phyloP scores from a whole-genome alignment of 345 rosid genomes.

The Luvunga scandens region DNA sequence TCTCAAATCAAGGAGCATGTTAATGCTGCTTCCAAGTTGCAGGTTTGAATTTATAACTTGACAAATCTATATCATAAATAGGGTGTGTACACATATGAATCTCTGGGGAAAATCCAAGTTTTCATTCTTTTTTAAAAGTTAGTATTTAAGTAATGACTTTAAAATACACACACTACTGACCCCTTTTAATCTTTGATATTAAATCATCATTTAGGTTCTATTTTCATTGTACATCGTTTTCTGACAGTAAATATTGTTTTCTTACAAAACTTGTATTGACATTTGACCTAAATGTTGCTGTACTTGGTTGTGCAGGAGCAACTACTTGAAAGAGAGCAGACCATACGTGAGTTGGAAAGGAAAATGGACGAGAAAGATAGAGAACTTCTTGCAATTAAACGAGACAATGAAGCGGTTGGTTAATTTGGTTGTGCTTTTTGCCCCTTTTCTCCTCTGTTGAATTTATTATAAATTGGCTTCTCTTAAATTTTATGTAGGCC shows the following conservation, averaged over 20 bases:
- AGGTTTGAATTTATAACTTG: slow-evolving; percentile 44
- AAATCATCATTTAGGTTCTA: background rate
- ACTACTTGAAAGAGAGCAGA: slow-evolving; percentile 62
- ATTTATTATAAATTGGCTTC: slow-evolving; percentile 8
- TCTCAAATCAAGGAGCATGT: slow-evolving; percentile 62
- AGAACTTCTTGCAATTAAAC: slow-evolving; percentile 79
- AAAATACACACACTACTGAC: background rate
- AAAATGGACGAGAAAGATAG: slow-evolving; percentile 82
- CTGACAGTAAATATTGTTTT: background rate
- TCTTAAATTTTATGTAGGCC: slow-evolving; percentile 42
- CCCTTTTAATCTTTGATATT: background rate
- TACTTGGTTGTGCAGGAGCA: slow-evolving; percentile 57
- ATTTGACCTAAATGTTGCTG: background rate
- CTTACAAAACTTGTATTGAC: background rate
- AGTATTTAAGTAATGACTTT: too few species aligned
- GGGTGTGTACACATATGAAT: background rate
- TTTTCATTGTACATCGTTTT: background rate
- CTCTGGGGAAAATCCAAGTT: background rate
- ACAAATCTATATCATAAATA: background rate
- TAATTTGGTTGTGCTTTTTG: slow-evolving; percentile 7
- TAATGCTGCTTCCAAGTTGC: slow-evolving; percentile 57
- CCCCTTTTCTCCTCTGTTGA: background rate
- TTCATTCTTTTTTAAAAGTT: background rate
- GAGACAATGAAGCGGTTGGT: slow-evolving; percentile 87
- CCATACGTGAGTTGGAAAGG: slow-evolving; percentile 66